These are phyloP conservation scores for Millerago galiae DNA, from an alignment of 805 yeast species.

Conservation along the genomic window DNA sequence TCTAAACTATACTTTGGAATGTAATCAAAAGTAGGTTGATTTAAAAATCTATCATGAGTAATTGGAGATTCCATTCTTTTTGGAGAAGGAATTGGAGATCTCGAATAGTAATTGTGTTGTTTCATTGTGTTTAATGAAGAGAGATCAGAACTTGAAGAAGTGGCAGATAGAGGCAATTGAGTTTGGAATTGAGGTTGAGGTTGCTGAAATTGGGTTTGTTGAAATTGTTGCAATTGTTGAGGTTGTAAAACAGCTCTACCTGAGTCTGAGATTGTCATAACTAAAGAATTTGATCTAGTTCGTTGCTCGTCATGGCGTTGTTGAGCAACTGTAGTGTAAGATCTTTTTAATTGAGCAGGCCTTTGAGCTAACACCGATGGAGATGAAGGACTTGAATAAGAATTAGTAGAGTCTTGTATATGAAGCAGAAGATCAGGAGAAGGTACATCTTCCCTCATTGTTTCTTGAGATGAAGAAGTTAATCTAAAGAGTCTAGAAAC, in stretches of 20 bases:
- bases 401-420: no score
- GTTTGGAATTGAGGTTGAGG: neutral
- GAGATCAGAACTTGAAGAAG: constrained; percentile 20
- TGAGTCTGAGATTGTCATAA: constrained; percentile 17
- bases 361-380: neutral
- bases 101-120: constrained; percentile 7
- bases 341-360: constrained; percentile 6
- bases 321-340: constrained; percentile 7
- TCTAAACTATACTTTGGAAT: constrained; percentile 8
- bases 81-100: constrained; percentile 24
- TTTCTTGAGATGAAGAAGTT: constrained; percentile 5
- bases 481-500: constrained; percentile 7
- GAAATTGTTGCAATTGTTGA: neutral
- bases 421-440: neutral
- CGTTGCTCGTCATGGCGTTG: constrained; percentile 3
- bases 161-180: constrained; percentile 16
- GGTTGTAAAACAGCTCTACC: constrained; percentile 18
- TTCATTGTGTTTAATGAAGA: constrained; percentile 11
- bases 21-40: neutral
- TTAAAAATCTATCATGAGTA: constrained; percentile 4
- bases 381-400: neutral
- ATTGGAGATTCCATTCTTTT: constrained; percentile 17
- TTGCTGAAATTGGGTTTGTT: neutral
- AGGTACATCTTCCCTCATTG: neutral
- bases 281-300: constrained; percentile 12